Evolutionary conservation across 2,329 filamentous ascomycete species (phyloP), one percentile per base, ranked within the genome.

Genomic region (Hymenoscyphus scutula): DNA sequence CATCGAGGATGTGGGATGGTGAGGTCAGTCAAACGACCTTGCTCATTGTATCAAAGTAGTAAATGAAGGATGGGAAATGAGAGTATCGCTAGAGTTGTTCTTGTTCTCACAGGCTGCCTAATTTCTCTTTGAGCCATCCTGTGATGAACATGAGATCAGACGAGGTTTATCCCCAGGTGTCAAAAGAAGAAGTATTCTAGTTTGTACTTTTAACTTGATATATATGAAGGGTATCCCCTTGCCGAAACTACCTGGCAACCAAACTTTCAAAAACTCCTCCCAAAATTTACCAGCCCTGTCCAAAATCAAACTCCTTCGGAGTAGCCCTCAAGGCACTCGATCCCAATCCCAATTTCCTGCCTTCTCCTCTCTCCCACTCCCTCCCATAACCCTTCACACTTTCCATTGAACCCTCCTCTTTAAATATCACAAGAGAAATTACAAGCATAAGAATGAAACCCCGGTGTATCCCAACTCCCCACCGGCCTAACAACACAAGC

Each of bases 401-500:
- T 29, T 6, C 27, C 27, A 29, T 29, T 29, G 3, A 6, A 3
- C 27, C 23, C 10, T 27, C 29, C 5, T 5, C 1, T 5, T 17
- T 23, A 60, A 1, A 32, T 32, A 59, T 64, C 62, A 53, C 62
- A 64, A 37, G 38, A 5, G 27, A 59, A 64, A 29, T 56, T 57
- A 45, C 61, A 63, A 45, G 58, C 51, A 17, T 27, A 19, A 34
- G 32, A 13, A 19, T 23, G 6, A 38, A 34, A 56, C 13, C 58
- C 53, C 15, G 61, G 38, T 19, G 53, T 32, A 5, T 11, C 30
- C 25, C 55, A 30, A 53, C n/a, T 55, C 29, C 57, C 62, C 17
- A 64, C 59, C 5, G 64, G 27, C n/a, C 17, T 53, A 17, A 61
- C 59, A 34, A 48, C n/a, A 53, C 62, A 64, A 13, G 58, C 59